Conservation (phyloP, 1,284 basidiomycete species). For the Leccinum huronense region DNA sequence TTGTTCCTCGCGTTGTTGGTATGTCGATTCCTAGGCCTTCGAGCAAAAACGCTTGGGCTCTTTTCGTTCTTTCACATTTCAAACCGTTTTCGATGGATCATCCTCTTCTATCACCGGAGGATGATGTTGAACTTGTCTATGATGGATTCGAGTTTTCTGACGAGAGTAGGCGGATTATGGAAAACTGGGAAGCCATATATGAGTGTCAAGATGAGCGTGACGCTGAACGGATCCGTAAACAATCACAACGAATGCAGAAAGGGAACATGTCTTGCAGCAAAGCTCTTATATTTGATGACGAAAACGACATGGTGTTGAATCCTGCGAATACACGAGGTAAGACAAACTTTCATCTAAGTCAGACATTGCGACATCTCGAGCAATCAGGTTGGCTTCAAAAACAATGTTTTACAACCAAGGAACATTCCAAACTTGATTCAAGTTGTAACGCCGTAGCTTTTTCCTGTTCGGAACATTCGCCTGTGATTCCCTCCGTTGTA, state of each 20-base stretch:
- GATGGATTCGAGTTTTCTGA: neutral
- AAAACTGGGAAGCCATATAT: conserved; percentile 12
- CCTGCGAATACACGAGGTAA: no score
- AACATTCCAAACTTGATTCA: no score
- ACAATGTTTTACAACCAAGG: no score
- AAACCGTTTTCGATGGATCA: conserved; percentile 23
- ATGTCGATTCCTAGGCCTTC: neutral
- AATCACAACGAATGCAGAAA: neutral
- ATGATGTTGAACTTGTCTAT: neutral
- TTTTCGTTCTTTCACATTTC: conserved; percentile 30
- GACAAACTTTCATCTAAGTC: no score
- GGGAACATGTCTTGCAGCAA: no score
- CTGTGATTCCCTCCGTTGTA: no score
- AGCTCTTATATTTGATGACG: no score
- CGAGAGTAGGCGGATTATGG: neutral
- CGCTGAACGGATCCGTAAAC: neutral
- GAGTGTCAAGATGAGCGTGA: conserved; percentile 12
- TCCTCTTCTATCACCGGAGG: neutral
- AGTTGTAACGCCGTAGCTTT: no score
- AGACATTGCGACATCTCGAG: no score
- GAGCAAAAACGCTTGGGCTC: conserved; percentile 6
- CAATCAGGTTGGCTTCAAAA: no score
- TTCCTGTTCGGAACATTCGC: no score
- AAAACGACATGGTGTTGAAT: no score
- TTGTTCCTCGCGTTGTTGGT: neutral